These are phyloP conservation scores for Daldinia eschscholtzii DNA, from an alignment of 2,329 filamentous ascomycete genomes.

Conservation along the genomic window DNA sequence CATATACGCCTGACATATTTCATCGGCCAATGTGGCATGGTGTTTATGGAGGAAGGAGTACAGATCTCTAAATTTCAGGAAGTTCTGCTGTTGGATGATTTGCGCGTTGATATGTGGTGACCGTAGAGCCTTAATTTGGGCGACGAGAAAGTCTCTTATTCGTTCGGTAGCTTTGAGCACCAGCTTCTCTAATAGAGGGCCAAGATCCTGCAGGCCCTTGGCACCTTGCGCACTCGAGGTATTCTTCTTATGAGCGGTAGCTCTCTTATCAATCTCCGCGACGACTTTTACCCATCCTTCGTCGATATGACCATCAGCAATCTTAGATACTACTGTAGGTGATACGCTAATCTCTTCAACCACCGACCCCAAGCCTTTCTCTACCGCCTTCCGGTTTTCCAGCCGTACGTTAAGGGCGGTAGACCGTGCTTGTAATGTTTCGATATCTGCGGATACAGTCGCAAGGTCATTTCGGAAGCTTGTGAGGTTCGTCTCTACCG, in stretches of 20 bases:
- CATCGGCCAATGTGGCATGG: constrained; percentile 84
- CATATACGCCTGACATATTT: constrained; percentile 93
- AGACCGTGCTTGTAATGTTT: constrained; percentile 89
- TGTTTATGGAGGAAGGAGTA: constrained; percentile 87
- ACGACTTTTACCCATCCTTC: constrained; percentile 88
- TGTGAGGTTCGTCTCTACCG: constrained; percentile 91
- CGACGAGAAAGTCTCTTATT: constrained; percentile 93
- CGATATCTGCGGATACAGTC: constrained; percentile 93
- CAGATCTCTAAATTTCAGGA: constrained; percentile 88
- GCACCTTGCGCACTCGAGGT: constrained; percentile 70
- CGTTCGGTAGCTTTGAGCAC: constrained; percentile 92
- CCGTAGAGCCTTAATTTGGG: constrained; percentile 92
- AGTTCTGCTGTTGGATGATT: constrained; percentile 93
- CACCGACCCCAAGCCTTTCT: constrained; percentile 86
- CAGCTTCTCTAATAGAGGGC: constrained; percentile 85
- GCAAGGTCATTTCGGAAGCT: constrained; percentile 95
- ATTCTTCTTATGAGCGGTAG: constrained; percentile 77
- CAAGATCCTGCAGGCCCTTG: constrained; percentile 85
- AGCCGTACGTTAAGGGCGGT: constrained; percentile 84
- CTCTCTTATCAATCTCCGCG: constrained; percentile 81
- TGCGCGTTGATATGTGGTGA: constrained; percentile 98
- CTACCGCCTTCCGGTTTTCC: constrained; percentile 89
- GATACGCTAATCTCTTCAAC: constrained; percentile 94
- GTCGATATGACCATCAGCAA: constrained; percentile 89
- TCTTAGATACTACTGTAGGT: constrained; percentile 84